phyloP scores from a whole-genome alignment of 352 stramenopile genomes.

The Saprolegnia parasitica region DNA sequence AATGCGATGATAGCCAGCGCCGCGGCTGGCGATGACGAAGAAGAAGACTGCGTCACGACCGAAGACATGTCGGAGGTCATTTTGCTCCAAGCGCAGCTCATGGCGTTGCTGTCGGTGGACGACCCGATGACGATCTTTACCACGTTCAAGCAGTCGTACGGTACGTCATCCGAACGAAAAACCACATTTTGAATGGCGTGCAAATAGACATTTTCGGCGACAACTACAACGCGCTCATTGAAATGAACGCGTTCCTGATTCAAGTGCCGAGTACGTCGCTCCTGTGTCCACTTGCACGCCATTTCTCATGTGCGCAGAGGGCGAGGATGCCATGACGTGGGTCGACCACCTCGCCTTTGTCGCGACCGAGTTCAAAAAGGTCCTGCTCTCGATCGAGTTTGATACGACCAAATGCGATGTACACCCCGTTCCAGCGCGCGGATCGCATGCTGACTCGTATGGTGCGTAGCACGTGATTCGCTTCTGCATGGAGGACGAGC shows the following conservation, averaged over 20 bases:
- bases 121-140: conserved; percentile 41
- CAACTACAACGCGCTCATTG: conserved; percentile 62
- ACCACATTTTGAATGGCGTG: background rate
- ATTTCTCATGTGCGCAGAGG: conserved; percentile 1
- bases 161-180: conserved; percentile 31
- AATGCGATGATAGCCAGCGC: conserved; percentile 27
- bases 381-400: conserved; percentile 27
- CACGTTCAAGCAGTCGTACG: conserved; percentile 49
- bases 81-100: conserved; percentile 60
- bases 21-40: conserved; percentile 25
- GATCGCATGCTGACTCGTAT: background rate
- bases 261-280: background rate
- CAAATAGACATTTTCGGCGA: conserved; percentile 40
- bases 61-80: conserved; percentile 42
- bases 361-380: conserved; percentile 6
- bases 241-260: conserved; percentile 64
- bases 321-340: background rate
- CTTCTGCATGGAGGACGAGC: conserved; percentile 14
- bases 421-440: background rate
- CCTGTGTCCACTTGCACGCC: background rate
- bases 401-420: conserved; percentile 23
- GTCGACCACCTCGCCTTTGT: conserved; percentile 15
- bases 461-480: conserved; percentile 25
- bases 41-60: conserved; percentile 29
- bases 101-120: conserved; percentile 37